Percentiles rank a stretch among this genome's conserved stretches.
These are phyloP conservation scores for Potentilla sterilis DNA, from an alignment of 306 rosid genomes.

Conservation along the genomic window DNA sequence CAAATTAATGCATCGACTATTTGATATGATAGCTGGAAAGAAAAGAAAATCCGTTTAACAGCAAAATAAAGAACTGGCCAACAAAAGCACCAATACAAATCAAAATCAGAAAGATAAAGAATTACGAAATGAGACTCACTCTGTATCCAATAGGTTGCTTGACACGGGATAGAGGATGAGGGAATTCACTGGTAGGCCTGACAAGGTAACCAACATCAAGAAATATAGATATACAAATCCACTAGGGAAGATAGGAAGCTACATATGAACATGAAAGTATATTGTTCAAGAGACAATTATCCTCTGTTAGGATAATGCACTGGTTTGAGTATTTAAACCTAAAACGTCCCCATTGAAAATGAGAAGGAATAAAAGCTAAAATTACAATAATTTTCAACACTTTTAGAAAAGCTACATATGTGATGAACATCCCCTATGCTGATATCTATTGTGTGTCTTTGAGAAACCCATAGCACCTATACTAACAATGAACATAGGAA, in stretches of 20 bases:
- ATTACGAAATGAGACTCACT: constrained; percentile 44
- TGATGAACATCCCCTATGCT: not conserved
- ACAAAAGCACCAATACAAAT: constrained; percentile 6
- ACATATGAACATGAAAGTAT: constrained; percentile 6
- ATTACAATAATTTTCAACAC: not conserved
- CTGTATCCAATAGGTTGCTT: constrained; percentile 63
- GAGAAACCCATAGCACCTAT: not conserved
- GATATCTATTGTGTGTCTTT: not conserved
- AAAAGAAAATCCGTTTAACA: constrained; percentile 11
- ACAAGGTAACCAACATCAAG: constrained; percentile 12
- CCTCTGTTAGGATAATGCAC: not conserved
- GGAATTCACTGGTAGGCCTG: constrained; percentile 92
- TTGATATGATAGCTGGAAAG: constrained; percentile 89
- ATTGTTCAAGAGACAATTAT: not conserved
- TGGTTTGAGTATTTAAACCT: not conserved
- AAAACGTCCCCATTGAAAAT: not conserved
- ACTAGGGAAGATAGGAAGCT: not conserved
- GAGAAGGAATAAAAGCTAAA: not conserved
- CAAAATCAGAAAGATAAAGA: constrained; percentile 15
- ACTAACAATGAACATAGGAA: constrained; percentile 16
- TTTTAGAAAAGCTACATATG: not conserved
- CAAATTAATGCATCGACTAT: constrained; percentile 82
- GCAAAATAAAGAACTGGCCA: constrained; percentile 24
- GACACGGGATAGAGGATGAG: constrained; percentile 92
- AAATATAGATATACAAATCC: constrained; percentile 15